Evolutionary conservation across 768 basidiomycete species (phyloP).

Genomic region (Tephrocybe rancida): DNA sequence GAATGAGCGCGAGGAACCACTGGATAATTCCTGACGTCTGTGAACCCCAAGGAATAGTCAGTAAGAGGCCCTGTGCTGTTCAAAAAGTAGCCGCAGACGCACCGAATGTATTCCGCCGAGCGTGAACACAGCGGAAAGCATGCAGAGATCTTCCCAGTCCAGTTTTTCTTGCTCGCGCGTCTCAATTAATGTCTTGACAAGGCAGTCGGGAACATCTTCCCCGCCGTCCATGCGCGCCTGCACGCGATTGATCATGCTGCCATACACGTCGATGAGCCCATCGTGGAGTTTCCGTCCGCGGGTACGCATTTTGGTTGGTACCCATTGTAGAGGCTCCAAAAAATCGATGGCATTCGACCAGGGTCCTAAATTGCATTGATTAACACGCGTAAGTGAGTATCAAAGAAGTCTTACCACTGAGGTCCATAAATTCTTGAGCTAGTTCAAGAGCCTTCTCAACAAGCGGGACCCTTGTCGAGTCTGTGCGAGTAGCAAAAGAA

Average conservation of each 20-base stretch:
- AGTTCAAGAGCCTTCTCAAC: constrained; percentile 33
- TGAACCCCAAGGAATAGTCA: not conserved
- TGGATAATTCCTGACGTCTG: constrained; percentile 38
- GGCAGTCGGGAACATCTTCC: constrained; percentile 41
- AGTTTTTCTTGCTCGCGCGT: constrained; percentile 33
- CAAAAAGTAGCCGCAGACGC: no score
- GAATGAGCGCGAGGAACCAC: constrained; percentile 36
- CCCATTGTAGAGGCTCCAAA: constrained; percentile 36
- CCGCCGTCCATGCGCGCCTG: constrained; percentile 35
- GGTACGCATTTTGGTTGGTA: constrained; percentile 35
- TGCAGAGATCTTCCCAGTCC: constrained; percentile 37
- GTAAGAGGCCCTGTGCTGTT: no score
- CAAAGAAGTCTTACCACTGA: constrained; percentile 11
- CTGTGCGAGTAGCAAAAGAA: constrained; percentile 41
- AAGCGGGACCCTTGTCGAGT: constrained; percentile 35
- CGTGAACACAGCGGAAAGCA: constrained; percentile 40
- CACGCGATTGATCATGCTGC: constrained; percentile 37
- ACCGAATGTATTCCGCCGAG: constrained; percentile 45
- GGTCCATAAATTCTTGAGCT: constrained; percentile 46
- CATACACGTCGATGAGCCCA: constrained; percentile 35
- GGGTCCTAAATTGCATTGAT: constrained; percentile 26
- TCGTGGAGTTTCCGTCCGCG: constrained; percentile 40
- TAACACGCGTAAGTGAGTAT: not conserved
- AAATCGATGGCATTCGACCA: constrained; percentile 47
- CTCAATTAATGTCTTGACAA: constrained; percentile 39